Percentiles rank a stretch among this genome's conserved stretches.
phyloP scores from a whole-genome alignment of 2,329 filamentous ascomycete genomes.

The Hypoxylon rubiginosum region DNA sequence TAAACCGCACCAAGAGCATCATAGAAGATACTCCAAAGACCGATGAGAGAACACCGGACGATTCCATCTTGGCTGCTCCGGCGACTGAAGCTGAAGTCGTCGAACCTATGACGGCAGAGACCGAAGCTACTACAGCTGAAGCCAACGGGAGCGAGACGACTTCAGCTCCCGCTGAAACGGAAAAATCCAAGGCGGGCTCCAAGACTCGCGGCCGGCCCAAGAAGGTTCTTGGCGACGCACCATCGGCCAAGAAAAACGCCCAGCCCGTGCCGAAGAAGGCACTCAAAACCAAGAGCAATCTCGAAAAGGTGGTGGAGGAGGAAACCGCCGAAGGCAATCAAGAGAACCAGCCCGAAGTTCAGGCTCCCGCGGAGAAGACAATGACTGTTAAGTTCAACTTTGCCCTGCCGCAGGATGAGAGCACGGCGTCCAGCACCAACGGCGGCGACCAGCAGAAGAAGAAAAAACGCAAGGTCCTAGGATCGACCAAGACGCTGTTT shows the following conservation, averaged over 20 bases:
- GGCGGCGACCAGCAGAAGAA: conserved; percentile 62
- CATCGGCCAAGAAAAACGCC: conserved; percentile 62
- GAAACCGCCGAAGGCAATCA: conserved; percentile 49
- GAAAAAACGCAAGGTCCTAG: conserved; percentile 81
- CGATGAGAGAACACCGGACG: conserved; percentile 48
- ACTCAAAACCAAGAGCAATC: conserved; percentile 53
- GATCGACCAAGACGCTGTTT: conserved; percentile 76
- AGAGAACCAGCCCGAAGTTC: conserved; percentile 50
- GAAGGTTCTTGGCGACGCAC: conserved; percentile 61
- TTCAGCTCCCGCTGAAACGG: conserved; percentile 39
- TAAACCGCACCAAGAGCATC: conserved; percentile 77
- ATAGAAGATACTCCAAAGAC: conserved; percentile 58
- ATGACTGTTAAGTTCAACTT: conserved; percentile 52
- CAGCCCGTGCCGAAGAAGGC: conserved; percentile 49
- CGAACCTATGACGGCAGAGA: conserved; percentile 29
- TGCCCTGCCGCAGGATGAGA: conserved; percentile 47
- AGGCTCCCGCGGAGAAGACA: conserved; percentile 45
- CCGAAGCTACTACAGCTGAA: conserved; percentile 24
- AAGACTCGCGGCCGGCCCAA: conserved; percentile 63
- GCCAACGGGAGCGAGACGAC: conserved; percentile 35
- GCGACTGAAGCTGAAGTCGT: conserved; percentile 25
- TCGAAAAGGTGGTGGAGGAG: conserved; percentile 51
- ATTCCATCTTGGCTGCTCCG: conserved; percentile 44
- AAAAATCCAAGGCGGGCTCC: conserved; percentile 47
- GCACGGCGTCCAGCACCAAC: conserved; percentile 41